These are phyloP conservation scores for Umbelopsis sp. DNA, from an alignment of 192 early-diverging fungal genomes.

Conservation along the genomic window DNA sequence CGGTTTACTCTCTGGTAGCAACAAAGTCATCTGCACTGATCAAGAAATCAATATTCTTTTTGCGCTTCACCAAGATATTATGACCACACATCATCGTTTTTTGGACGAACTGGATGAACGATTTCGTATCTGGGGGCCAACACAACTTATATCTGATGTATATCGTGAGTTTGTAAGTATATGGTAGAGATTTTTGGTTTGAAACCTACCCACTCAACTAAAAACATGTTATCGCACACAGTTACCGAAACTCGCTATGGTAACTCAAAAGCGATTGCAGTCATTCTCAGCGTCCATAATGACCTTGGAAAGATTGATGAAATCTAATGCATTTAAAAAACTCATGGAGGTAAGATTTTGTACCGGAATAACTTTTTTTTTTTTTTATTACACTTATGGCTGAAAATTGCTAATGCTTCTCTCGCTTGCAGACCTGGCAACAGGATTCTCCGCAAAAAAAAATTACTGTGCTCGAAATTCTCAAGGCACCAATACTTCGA, in stretches of 20 bases:
- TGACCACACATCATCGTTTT: conserved; percentile 9
- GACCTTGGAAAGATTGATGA: conserved; percentile 1
- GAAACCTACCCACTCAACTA: not conserved
- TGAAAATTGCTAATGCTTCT: not conserved
- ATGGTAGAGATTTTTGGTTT: not conserved
- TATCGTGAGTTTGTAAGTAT: conserved; percentile 17
- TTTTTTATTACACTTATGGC: too few relatives aligned
- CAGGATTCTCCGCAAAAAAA: not conserved
- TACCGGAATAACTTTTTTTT: not conserved
- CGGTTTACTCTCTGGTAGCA: not conserved
- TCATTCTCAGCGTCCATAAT: not conserved
- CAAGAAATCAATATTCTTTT: conserved; percentile 8
- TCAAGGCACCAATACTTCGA: conserved; percentile 9
- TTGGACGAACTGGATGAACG: conserved; percentile 9
- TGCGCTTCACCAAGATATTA: conserved; percentile 6
- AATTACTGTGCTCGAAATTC: not conserved
- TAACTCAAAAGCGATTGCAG: conserved; percentile 12
- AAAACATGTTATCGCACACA: not conserved
- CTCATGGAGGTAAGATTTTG: not conserved
- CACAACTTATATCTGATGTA: conserved; percentile 20
- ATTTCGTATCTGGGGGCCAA: conserved; percentile 25
- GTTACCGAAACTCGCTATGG: conserved; percentile 5
- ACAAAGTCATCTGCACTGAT: not conserved
- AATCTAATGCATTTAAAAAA: not conserved
- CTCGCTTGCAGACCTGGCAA: not conserved